phyloP scores from a whole-genome alignment of 306 rosid genomes.

The Vachellia collinsii region DNA sequence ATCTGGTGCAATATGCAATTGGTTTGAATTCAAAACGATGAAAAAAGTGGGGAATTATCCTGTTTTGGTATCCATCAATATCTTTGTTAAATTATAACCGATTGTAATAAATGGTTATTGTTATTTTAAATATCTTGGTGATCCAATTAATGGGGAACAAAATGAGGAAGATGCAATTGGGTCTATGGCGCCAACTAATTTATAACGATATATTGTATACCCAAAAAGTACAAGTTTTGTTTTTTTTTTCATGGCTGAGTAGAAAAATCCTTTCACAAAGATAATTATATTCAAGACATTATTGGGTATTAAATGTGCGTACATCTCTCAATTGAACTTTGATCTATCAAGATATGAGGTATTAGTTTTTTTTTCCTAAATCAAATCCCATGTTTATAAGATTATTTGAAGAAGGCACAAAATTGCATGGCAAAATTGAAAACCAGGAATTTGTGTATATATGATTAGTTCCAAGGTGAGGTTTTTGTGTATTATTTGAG shows the following conservation, averaged over 20 bases:
- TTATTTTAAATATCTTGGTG: neutral
- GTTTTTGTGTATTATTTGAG: neutral
- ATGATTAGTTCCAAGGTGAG: neutral
- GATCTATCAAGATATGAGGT: too few relatives aligned
- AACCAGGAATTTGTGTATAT: neutral
- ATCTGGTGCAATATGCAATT: neutral
- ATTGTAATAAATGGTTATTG: neutral
- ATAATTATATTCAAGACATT: too few relatives aligned
- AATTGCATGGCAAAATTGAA: neutral
- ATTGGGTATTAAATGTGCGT: too few relatives aligned
- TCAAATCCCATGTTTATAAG: neutral
- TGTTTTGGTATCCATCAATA: neutral
- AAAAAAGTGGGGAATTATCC: neutral
- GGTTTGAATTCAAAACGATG: neutral
- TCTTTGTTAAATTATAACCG: neutral
- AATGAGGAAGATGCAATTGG: neutral
- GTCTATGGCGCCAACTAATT: constrained; percentile 21
- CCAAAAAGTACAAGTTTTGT: too few relatives aligned
- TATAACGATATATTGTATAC: too few relatives aligned
- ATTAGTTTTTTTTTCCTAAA: too few relatives aligned
- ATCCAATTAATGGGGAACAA: constrained; percentile 21
- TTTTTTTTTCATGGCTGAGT: too few relatives aligned
- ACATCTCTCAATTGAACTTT: too few relatives aligned
- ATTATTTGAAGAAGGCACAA: constrained; percentile 23
- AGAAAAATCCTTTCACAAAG: too few relatives aligned